Evolutionary conservation across 495 filamentous ascomycete genomes (phyloP), one percentile per base, ranked within the genome.

Genomic region (Thermothielavioides terrestris): DNA sequence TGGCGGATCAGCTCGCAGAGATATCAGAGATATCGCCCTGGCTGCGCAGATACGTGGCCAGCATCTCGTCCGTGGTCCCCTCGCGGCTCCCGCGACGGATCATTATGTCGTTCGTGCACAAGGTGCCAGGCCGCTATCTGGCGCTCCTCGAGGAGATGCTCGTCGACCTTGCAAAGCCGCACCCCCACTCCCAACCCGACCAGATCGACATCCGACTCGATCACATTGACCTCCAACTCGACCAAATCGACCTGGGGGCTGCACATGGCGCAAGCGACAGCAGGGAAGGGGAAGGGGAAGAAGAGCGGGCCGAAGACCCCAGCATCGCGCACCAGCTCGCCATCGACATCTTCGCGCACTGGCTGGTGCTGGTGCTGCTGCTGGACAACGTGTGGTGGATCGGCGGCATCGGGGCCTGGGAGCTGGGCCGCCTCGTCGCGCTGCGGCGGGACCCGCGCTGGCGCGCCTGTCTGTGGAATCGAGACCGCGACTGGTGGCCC

Each of bases 361-460:
- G 65, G 66, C 53, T 71, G 15, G 70, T 72, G n/a, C 47, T 73
- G 7, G 60, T 75, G 5, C 54, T 73, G 30, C 43, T 73, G 36
- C 42, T 73, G 28, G 64, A 72, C 47, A 59, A 66, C 21, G 69
- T 74, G 31, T 71, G 69, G 70, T 70, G 70, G 70, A 69, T 72
- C 37, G 64, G 68, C 6, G 57, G 54, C 22, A 54, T 58, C 22
- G 57, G 57, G 0, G 46, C 52, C 0, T 63, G 57, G 60, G 60
- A 63, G 50, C 44, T 63, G 28, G 35, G 39, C 17, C 23, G 60
- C n/a, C 21, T 63, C 3, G 50, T 61, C 2, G 18, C 4, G 31
- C 31, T 46, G 6, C 17, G 31, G 21, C 15, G 11, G 15, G 17
- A 26, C 10, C 11, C 0, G 11, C 23, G 41, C 14, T 50, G 55